Evolutionary conservation across 306 rosid genomes (phyloP), one percentile per base, ranked within the genome.

Genomic region (Corylus heterophylla): DNA sequence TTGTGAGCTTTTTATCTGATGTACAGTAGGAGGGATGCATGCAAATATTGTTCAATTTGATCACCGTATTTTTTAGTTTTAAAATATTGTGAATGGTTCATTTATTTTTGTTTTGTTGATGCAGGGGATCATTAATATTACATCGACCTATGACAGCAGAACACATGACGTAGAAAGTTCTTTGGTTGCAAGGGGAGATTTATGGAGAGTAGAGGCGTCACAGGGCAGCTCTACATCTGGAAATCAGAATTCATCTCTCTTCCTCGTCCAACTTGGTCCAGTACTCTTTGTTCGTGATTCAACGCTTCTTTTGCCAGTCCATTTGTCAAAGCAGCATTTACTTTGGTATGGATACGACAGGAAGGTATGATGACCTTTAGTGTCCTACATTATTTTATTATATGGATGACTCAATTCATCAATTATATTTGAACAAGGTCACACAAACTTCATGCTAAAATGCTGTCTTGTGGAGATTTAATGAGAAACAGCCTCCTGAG

Each of bases 271-370:
- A 84, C 96, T 96, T 88, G 98, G 99, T 55, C 96, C 99, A 2
- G 88, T 96, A 31, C 97, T 91, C 69, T 93, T 88, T 82, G 92
- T 96, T 79, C 98, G 96, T 69, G 97, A 96, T 83, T 87, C 99
- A 18, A 93, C 96, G 7, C 97, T 96, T 83, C 98, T 96, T 84
- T 83, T 96, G 76, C 99, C 99, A 0, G 91, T 96, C 71, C 98
- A 96, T 86, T 80, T 93, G 84, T 96, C 99, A 78, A 93, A 96
- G 88, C 96, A 96, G 78, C 96, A 91, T 87, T 86, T 96, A 86
- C 91, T 96, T 81, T 96, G 97, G 99, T 96, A 96, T 81, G 99
- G 99, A 71, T 96, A 96, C 77, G 99, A 96, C 79, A 89, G 92
- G 80, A 95, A 95, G 99, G 99, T 96, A 85, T 37, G 72, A 78